Evolutionary conservation across 129 eudicot genomes (phyloP).

Genomic region (Rutidosis leptorrhynchoides): DNA sequence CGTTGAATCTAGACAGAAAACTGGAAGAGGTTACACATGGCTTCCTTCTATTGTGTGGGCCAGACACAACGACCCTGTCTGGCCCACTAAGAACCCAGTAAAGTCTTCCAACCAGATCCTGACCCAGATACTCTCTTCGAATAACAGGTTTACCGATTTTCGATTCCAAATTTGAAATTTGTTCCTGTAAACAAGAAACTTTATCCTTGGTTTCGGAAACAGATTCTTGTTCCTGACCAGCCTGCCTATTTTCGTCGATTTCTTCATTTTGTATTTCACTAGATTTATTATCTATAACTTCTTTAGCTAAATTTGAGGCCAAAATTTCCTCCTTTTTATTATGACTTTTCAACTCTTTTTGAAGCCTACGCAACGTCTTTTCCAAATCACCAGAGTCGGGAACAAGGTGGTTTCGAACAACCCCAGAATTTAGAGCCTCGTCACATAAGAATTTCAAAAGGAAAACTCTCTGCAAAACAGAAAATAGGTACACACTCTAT

Average conservation of each 20-base stretch:
- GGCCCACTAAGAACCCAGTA: slow-evolving; percentile 65
- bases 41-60: slow-evolving; percentile 29
- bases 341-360: slow-evolving; percentile 39
- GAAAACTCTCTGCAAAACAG: slow-evolving; percentile 63
- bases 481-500: slow-evolving; percentile 15
- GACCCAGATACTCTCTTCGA: slow-evolving; percentile 74
- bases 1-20: slow-evolving; percentile 18
- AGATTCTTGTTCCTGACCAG: slow-evolving; percentile 26
- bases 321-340: slow-evolving; percentile 43
- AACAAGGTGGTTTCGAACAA: slow-evolving; percentile 61
- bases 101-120: slow-evolving; percentile 68
- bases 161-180: slow-evolving; percentile 51
- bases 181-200: slow-evolving; percentile 46
- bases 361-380: slow-evolving; percentile 48
- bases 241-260: slow-evolving; percentile 27
- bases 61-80: slow-evolving; percentile 44
- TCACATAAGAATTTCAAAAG: slow-evolving; percentile 81
- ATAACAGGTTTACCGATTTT: slow-evolving; percentile 55
- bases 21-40: slow-evolving; percentile 17
- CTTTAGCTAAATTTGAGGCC: slow-evolving; percentile 34
- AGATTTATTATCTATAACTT: slow-evolving; percentile 24
- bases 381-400: slow-evolving; percentile 36
- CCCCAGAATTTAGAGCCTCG: slow-evolving; percentile 61
- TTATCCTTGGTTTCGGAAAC: slow-evolving; percentile 40
- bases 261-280: slow-evolving; percentile 31